Evolutionary conservation across 805 yeast species (phyloP).

Genomic region (Saccharomycodes ludwigii): DNA sequence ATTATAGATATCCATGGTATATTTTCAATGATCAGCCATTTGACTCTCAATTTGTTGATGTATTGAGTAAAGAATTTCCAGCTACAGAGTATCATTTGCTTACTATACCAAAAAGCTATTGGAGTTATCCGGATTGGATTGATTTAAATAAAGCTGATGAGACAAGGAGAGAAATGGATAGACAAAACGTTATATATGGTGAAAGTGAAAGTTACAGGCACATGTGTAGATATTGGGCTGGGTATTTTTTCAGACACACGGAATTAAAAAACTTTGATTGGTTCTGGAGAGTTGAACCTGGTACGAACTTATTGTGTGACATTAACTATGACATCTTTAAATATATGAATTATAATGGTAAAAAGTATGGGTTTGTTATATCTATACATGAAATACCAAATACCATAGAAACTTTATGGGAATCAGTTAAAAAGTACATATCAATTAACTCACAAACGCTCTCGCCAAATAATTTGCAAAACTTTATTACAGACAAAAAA

Average conservation of each 20-base stretch:
- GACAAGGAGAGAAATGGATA: conserved; percentile 46
- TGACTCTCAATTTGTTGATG: conserved; percentile 51
- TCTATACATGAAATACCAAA: conserved; percentile 55
- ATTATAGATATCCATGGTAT: conserved; percentile 86
- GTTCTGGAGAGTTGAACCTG: conserved; percentile 93
- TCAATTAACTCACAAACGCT: conserved; percentile 44
- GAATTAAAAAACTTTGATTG: conserved; percentile 58
- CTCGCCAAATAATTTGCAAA: conserved; percentile 49
- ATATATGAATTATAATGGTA: conserved; percentile 64
- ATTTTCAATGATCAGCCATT: conserved; percentile 76
- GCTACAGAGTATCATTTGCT: conserved; percentile 61
- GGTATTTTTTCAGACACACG: conserved; percentile 68
- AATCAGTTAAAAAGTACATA: conserved; percentile 52
- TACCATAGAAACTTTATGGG: conserved; percentile 73
- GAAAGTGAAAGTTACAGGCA: conserved; percentile 67
- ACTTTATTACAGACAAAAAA: conserved; percentile 57
- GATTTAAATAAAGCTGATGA: conserved; percentile 59
- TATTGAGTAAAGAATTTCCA: conserved; percentile 38
- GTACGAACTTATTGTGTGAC: conserved; percentile 61
- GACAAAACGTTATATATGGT: conserved; percentile 57
- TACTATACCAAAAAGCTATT: conserved; percentile 58
- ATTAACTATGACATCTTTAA: conserved; percentile 69
- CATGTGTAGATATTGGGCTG: conserved; percentile 84
- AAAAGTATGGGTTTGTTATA: conserved; percentile 67
- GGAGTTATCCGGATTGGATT: conserved; percentile 79